Evolutionary conservation across 2,329 filamentous ascomycete genomes (phyloP).

Genomic region (Clarireedia paspali): DNA sequence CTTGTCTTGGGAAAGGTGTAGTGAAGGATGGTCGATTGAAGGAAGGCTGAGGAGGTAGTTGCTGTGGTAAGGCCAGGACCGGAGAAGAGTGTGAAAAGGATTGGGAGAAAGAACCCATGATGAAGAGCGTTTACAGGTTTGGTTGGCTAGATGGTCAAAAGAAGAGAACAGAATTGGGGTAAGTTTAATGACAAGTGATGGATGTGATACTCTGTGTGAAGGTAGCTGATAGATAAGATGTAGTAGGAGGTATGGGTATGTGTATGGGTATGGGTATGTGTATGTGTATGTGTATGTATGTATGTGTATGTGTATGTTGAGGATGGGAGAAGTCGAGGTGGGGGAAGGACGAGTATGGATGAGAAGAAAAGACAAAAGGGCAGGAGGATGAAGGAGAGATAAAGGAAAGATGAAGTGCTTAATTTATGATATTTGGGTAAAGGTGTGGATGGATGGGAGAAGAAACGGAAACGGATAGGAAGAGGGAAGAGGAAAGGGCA

Average conservation of each 20-base stretch:
- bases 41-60: conserved; percentile 23
- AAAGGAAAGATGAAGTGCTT: conserved; percentile 14
- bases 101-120: conserved; percentile 25
- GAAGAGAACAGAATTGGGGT: not conserved
- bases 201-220: conserved; percentile 3
- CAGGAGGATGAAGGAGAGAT: not conserved
- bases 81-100: conserved; percentile 23
- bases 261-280: not conserved
- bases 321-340: conserved; percentile 1
- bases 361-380: conserved; percentile 2
- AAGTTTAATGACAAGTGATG: conserved; percentile 7
- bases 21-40: conserved; percentile 19
- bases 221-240: not conserved
- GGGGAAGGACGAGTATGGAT: conserved; percentile 1
- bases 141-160: not conserved
- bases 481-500: not conserved
- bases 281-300: not conserved
- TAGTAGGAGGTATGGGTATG: not conserved
- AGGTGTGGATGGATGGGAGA: conserved; percentile 6
- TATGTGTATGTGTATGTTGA: not conserved
- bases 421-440: conserved; percentile 9
- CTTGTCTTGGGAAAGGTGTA: conserved; percentile 20
- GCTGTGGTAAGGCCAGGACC: conserved; percentile 23
- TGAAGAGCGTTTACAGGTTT: conserved; percentile 6
- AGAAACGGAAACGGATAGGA: conserved; percentile 10